Evolutionary conservation across 768 basidiomycete species (phyloP), one percentile per base, ranked within the genome.

Genomic region (Mycena rosella): DNA sequence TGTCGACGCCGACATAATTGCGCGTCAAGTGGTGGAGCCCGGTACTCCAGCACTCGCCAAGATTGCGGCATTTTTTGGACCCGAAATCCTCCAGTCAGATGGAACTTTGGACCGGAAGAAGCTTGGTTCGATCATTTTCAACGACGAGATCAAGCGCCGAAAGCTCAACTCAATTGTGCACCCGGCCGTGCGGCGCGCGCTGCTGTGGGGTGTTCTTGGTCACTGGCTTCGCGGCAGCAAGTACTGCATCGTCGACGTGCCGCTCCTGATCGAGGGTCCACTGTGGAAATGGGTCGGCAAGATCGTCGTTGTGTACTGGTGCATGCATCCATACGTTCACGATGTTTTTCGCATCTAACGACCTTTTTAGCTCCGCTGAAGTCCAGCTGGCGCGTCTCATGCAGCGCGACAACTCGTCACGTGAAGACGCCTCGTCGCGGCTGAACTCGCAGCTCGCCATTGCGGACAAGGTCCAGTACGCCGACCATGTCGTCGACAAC

Each of bases 261-360:
- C 98, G 34, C 80, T 99, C 56, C 82, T 99, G 62, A 91, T 99
- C 63, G 98, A 99, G 77, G 90, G 93, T 0, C 91, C 91, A 2
- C 75, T 98, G 40, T 95, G 91, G 88, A 88, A 86, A 74, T 92
- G 88, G 85, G 92, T 96, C 49, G 96, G 91, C 5, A 85, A 87
- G 68, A 89, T 98, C 26, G 85, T 96, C 4, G 91, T 99, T 13
- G 96, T 98, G 7, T 96, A 95, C 75, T 98, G 96, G 97, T 98
- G 60, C 55, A 87, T 80, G 22, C 26, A 22, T 42, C 24, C 42
- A 38, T 47, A 40, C 4, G 13, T 48, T 24, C 22, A 14, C 11
- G 26, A 26, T 18, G 48, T 26, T 34, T 18, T 29, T 22, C 11
- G 24, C 36, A 29, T 36, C 47, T 65, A 45, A 54, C 65, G 30